Percentiles rank a stretch among this genome's conserved stretches.
These are phyloP conservation scores for Scytalidium lignicola DNA, from an alignment of 2,329 filamentous ascomycete species.

Conservation along the genomic window DNA sequence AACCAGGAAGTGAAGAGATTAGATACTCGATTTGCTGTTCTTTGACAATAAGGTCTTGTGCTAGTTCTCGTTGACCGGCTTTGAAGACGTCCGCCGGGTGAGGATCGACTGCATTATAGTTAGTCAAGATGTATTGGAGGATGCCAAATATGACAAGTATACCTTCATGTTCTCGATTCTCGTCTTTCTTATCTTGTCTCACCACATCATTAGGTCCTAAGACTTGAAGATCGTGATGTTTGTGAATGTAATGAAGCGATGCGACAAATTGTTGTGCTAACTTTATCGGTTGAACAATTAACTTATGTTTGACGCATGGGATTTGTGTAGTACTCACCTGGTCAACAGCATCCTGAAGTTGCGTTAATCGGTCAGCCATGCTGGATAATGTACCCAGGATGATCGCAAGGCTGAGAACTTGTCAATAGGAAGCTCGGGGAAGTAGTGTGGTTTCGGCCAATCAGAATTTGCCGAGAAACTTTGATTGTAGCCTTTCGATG, in stretches of 20 bases:
- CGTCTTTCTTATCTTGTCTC: constrained; percentile 48
- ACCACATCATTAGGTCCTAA: constrained; percentile 54
- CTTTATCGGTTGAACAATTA: constrained; percentile 32
- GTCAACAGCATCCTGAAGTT: constrained; percentile 80
- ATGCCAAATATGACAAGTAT: neutral
- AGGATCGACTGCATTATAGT: constrained; percentile 46
- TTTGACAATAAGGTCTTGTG: constrained; percentile 70
- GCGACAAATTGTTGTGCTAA: constrained; percentile 65
- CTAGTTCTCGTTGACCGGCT: constrained; percentile 65
- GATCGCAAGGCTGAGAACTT: constrained; percentile 8
- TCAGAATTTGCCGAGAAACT: neutral
- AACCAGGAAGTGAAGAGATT: constrained; percentile 68
- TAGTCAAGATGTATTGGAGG: constrained; percentile 8
- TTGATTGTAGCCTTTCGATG: neutral
- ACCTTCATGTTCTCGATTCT: constrained; percentile 16
- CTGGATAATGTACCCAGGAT: neutral
- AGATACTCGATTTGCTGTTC: constrained; percentile 79
- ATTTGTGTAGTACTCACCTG: constrained; percentile 47
- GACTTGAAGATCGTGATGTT: constrained; percentile 61
- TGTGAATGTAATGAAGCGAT: constrained; percentile 60
- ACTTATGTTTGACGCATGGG: neutral
- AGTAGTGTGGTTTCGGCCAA: neutral
- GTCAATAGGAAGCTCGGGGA: neutral
- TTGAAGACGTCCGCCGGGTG: constrained; percentile 60
- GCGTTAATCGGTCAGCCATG: constrained; percentile 74